Conservation (phyloP, 345 rosid genomes). For the Geranium brycei region DNA sequence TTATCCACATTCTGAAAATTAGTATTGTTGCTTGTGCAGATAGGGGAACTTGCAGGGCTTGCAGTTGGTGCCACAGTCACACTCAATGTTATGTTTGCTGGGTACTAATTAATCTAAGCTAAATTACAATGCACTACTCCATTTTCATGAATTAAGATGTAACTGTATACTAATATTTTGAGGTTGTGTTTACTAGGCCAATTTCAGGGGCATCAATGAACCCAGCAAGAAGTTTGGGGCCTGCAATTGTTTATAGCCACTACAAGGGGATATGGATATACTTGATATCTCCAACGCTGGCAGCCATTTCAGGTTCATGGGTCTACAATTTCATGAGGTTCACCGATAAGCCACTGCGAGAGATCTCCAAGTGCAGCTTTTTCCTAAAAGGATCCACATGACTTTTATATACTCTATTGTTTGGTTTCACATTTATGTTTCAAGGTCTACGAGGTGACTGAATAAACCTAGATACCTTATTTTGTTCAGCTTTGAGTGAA, state of each 20-base stretch:
- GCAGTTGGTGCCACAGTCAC: too few relatives aligned
- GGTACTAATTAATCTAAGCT: too few relatives aligned
- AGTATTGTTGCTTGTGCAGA: too few relatives aligned
- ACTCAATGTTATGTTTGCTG: too few relatives aligned
- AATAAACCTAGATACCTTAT: background rate
- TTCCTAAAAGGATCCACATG: slow-evolving; percentile 22
- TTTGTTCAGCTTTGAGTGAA: too few relatives aligned
- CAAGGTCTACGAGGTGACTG: background rate
- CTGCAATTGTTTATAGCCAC: slow-evolving; percentile 49
- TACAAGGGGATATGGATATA: slow-evolving; percentile 68
- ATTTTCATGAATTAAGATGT: too few relatives aligned
- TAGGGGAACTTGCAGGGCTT: too few relatives aligned
- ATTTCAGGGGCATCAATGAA: slow-evolving; percentile 85
- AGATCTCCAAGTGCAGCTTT: slow-evolving; percentile 45
- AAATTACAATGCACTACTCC: too few relatives aligned
- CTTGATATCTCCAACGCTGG: slow-evolving; percentile 41
- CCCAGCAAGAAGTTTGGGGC: slow-evolving; percentile 84
- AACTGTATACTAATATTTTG: too few relatives aligned
- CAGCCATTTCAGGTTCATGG: slow-evolving; percentile 69
- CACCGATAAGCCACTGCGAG: slow-evolving; percentile 69
- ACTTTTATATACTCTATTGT: background rate
- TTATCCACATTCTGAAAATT: too few relatives aligned
- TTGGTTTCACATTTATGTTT: background rate
- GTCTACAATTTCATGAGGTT: slow-evolving; percentile 56
- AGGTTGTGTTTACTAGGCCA: slow-evolving; percentile 24